Evolutionary conservation across 179 eudicot genomes (phyloP), one percentile per base, ranked within the genome.

Genomic region (Spergularia azorica): DNA sequence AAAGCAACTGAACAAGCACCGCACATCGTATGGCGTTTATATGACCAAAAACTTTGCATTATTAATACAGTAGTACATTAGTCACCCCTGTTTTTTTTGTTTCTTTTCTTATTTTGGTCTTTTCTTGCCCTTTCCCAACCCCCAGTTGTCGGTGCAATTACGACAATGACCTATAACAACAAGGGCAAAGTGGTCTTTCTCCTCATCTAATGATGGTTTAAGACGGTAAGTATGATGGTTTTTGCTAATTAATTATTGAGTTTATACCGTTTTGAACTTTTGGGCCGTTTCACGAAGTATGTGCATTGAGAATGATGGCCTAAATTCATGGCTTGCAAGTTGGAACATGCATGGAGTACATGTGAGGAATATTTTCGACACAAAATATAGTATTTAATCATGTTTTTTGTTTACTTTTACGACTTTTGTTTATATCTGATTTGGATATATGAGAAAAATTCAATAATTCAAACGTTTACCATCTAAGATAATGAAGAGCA

Each of bases 301-400:
- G 59, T 70, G 72, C 59, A 15, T 26, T 32, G 54, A 72, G 52
- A 20, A 13, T 39, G 11, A 58, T 58, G 68, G 50, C 39, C 77
- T 67, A 26, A 26, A 12, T 66, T 76, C 58, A 32, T 59, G 80
- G 74, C 74, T 66, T 72, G 50, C 9, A 38, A 59, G 5, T 39
- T 70, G 74, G 66, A 67, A 57, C 74, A 76, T 76, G 32, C 79
- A 81, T 72, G 51, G 13, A 41, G 59, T 81, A 69, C 36, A 18
- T 74, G 60, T 39, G 65, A 41, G 32, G 32, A 26, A 26, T 26
- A 26, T 26, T 26, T 26, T 26, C 32, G 32, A 26, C 32, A 26
- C 32, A 26, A 26, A 26, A 26, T 26, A 2, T 26, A 2, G 32
- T 26, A 26, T 26, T 26, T 26, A 26, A 26, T 26, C n/a, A n/a